Base-by-base conservation (phyloP, 345 rosid species). In the Populus ilicifolia region DNA sequence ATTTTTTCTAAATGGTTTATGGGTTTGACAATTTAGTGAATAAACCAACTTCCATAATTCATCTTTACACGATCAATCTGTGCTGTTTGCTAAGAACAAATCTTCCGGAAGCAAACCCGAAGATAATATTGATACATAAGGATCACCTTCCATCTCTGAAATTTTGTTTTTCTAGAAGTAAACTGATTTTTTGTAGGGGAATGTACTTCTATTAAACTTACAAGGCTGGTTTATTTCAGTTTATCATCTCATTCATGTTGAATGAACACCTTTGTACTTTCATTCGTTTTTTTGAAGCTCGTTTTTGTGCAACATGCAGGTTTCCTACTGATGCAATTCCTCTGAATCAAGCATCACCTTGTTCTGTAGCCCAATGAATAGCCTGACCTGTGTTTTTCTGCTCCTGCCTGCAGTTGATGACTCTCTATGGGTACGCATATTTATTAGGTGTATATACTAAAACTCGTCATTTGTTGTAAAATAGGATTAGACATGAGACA, bases 271-370 rank as follows among this genome's bases (percentile, higher is more conserved):
- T 50, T 50, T 18, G n/a, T 50, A 18, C 21, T 50, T 50, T 0
- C n/a, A 17, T 50, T 18, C 56, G 18, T 50, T 17, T 50, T 9
- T 50, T 50, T 50, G 56, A 50, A 59, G 29, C 46, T 18, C 12
- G 10, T 17, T 69, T 50, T 30, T 21, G 0, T 67, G 36, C 46
- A 73, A 39, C 44, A 41, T 80, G 62, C 82, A 80, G 86, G 75
- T 56, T 43, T 11, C 23, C 75, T n/a, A 6, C 43, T 75, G 29
- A 68, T 71, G 30, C 56, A 13, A 13, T 61, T 25, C 68, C 81
- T 56, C 17, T 77, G 54, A 41, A 52, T 78, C 84, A 80, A 83
- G 67, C 75, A 9, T 30, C 75, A 18, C 54, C 79, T 70, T 83
- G 72, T 80, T 75, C 72, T 1, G 71, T 75, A 62, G 62, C 76